Evolutionary conservation across 163 green algal genomes (phyloP).

Genomic region (Scenedesmus sp.): DNA sequence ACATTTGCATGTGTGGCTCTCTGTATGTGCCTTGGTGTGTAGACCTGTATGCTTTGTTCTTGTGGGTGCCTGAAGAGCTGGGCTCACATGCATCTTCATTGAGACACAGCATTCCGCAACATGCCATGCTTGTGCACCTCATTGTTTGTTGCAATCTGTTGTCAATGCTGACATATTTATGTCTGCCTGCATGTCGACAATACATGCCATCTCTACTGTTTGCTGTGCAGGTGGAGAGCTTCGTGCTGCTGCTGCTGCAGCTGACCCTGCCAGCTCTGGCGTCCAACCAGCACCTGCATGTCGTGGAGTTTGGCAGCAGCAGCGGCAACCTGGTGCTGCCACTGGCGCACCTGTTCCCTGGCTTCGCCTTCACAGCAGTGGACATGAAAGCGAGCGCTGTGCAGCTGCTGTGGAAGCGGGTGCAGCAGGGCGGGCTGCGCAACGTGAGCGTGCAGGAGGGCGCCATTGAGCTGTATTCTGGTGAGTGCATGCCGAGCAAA

Average conservation of each 20-base stretch:
- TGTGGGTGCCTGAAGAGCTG: no score
- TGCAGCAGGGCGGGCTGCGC: constrained; percentile 11
- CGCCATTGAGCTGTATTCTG: constrained; percentile 55
- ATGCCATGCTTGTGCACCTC: no score
- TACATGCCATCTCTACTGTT: neutral
- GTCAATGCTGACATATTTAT: no score
- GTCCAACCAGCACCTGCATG: neutral
- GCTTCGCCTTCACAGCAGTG: constrained; percentile 61
- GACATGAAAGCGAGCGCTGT: constrained; percentile 61
- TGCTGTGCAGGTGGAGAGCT: constrained; percentile 50
- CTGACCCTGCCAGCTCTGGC: neutral
- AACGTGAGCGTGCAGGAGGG: constrained; percentile 47
- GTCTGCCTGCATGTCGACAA: neutral
- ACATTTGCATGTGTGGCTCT: neutral
- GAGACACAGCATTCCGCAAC: no score
- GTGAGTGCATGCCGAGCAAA: constrained; percentile 16
- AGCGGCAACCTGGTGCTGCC: constrained; percentile 68
- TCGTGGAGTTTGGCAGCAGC: constrained; percentile 72
- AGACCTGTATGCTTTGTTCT: no score
- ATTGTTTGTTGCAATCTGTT: no score
- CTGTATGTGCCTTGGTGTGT: neutral
- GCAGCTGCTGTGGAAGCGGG: constrained; percentile 32
- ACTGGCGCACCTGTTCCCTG: constrained; percentile 59
- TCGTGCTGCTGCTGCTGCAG: constrained; percentile 46
- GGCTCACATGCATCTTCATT: no score